These are phyloP conservation scores for Dillenia turbinata DNA, from an alignment of 164 flowering plant genomes.

Conservation along the genomic window DNA sequence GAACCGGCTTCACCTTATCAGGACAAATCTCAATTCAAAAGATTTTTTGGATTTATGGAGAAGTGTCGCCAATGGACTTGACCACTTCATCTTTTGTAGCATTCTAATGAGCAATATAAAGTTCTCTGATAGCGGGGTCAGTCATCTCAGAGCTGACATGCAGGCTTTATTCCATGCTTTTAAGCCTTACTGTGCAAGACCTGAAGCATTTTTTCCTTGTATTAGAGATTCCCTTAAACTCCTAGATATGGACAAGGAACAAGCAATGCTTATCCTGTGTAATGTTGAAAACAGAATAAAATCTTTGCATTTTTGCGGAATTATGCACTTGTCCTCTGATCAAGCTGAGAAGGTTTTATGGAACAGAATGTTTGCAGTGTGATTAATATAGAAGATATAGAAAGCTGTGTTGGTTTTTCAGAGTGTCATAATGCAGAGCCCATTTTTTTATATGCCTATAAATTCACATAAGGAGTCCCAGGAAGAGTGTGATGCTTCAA, in stretches of 20 bases:
- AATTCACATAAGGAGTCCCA: no score
- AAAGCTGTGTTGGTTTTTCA: no score
- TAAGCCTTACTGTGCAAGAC: slow-evolving; percentile 48
- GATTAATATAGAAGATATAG: background rate
- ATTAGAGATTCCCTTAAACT: slow-evolving; percentile 44
- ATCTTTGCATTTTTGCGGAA: slow-evolving; percentile 19
- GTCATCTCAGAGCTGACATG: slow-evolving; percentile 44
- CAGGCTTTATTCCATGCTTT: slow-evolving; percentile 45
- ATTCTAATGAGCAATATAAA: slow-evolving; percentile 18
- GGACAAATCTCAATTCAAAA: slow-evolving; percentile 32
- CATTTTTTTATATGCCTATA: no score
- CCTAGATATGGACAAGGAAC: slow-evolving; percentile 30
- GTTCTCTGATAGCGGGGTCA: slow-evolving; percentile 21
- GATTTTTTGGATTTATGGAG: slow-evolving; percentile 70
- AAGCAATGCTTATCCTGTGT: slow-evolving; percentile 17
- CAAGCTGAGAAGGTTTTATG: slow-evolving; percentile 38
- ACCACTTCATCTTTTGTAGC: slow-evolving; percentile 43
- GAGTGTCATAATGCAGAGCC: no score
- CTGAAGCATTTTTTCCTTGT: slow-evolving; percentile 61
- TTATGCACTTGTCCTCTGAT: slow-evolving; percentile 24
- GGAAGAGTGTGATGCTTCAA: no score
- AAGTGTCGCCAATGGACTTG: slow-evolving; percentile 59
- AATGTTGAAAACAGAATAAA: slow-evolving; percentile 14
- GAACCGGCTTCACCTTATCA: slow-evolving; percentile 22
- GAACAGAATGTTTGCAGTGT: slow-evolving; percentile 19